phyloP scores from a whole-genome alignment of 2,329 filamentous ascomycete species.

The Thelonectria blattea region DNA sequence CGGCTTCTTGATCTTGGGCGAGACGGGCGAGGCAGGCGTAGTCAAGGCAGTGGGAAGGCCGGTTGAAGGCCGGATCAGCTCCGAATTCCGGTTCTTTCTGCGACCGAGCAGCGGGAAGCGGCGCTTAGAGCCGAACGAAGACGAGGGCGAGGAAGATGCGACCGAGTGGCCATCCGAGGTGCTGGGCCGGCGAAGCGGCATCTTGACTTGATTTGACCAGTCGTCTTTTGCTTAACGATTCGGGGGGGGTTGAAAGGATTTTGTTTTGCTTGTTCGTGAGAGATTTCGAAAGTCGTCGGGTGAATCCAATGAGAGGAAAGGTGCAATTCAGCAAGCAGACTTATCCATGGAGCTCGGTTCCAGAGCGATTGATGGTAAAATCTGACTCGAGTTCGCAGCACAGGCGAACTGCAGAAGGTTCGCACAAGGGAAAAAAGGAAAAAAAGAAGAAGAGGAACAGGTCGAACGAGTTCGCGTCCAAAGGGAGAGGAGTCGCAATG shows the following conservation, averaged over 20 bases:
- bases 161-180: constrained; percentile 35
- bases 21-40: constrained; percentile 12
- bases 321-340: constrained; percentile 26
- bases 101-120: constrained; percentile 41
- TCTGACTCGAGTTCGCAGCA: neutral
- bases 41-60: constrained; percentile 17
- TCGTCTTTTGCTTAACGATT: constrained; percentile 1
- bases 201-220: constrained; percentile 24
- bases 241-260: neutral
- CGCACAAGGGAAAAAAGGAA: constrained; percentile 8
- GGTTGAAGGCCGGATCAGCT: constrained; percentile 32
- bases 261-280: constrained; percentile 2
- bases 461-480: neutral
- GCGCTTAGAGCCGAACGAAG: constrained; percentile 38
- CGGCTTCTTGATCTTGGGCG: constrained; percentile 26
- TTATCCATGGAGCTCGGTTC: constrained; percentile 26
- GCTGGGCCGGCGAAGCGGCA: constrained; percentile 37
- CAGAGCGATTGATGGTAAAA: constrained; percentile 4
- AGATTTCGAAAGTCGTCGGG: neutral
- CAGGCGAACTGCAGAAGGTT: constrained; percentile 1
- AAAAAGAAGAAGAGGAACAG: neutral
- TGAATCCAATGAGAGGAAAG: constrained; percentile 8
- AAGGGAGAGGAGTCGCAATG: constrained; percentile 13
- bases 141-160: constrained; percentile 30
- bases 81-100: constrained; percentile 34